Conservation (phyloP, 2,329 filamentous ascomycete species). For the Ceratocystiopsis minuta region DNA sequence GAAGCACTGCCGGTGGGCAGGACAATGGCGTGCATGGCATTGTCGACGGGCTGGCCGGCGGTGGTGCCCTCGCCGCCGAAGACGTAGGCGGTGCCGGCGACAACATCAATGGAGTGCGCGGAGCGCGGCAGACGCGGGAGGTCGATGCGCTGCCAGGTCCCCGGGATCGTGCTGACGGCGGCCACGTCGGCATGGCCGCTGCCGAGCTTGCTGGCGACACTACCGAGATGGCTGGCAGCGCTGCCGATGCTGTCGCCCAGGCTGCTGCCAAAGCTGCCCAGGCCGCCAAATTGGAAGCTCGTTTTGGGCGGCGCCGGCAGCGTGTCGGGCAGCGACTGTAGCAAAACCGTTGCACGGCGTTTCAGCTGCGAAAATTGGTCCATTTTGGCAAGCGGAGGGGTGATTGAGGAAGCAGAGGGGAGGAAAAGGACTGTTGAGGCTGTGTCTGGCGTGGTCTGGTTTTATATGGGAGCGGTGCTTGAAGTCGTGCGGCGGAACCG, state of each 20-base stretch:
- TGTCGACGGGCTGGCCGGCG: conserved; percentile 48
- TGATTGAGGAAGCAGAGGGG: neutral
- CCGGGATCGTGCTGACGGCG: conserved; percentile 24
- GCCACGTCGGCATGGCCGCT: neutral
- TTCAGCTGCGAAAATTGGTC: conserved; percentile 34
- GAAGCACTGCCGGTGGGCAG: conserved; percentile 38
- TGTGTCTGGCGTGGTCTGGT: too few relatives aligned
- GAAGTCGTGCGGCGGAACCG: too few relatives aligned
- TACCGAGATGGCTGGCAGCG: neutral
- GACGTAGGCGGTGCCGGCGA: conserved; percentile 37
- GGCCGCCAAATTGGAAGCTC: too few relatives aligned
- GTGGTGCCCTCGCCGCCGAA: conserved; percentile 54
- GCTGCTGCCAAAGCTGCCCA: conserved; percentile 1
- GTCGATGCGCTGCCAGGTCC: conserved; percentile 42
- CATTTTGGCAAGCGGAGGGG: conserved; percentile 18
- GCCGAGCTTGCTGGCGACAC: neutral
- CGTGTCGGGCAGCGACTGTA: conserved; percentile 31
- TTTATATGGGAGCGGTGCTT: too few relatives aligned
- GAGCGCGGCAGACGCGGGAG: conserved; percentile 46
- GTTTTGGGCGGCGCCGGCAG: conserved; percentile 14
- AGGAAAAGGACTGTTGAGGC: too few relatives aligned
- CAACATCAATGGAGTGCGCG: conserved; percentile 50
- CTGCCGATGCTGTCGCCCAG: neutral
- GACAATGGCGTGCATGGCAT: conserved; percentile 48
- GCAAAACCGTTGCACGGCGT: conserved; percentile 35